Conservation (phyloP, 306 rosid species). For the Neltuma alba region DNA sequence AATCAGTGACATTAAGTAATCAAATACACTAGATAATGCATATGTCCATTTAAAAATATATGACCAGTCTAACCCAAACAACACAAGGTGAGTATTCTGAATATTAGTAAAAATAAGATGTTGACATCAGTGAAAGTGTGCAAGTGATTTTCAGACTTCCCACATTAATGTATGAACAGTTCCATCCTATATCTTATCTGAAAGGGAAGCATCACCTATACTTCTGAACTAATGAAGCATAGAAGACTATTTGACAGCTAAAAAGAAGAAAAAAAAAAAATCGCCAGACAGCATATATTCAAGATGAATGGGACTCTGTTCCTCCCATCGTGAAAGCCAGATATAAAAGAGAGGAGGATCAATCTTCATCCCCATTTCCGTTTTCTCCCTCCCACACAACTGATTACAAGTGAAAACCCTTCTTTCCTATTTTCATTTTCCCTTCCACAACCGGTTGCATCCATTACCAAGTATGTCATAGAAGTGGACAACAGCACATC, state of each 20-base stretch:
- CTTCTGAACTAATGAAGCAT: neutral
- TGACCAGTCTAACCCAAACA: neutral
- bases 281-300: neutral
- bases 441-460: neutral
- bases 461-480: constrained; percentile 21
- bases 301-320: neutral
- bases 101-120: neutral
- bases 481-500: constrained; percentile 11
- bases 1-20: too few species aligned
- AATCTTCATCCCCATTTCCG: neutral
- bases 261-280: neutral
- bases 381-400: neutral
- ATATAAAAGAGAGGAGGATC: neutral
- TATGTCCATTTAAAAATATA: neutral
- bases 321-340: neutral
- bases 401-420: neutral
- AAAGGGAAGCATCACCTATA: constrained; percentile 2
- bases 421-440: constrained; percentile 7
- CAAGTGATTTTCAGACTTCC: neutral
- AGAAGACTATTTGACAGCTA: neutral
- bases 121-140: neutral
- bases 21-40: neutral
- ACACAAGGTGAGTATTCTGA: neutral
- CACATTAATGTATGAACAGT: neutral
- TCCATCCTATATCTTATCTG: constrained; percentile 6